Evolutionary conservation across 2,329 filamentous ascomycete genomes (phyloP), one percentile per base, ranked within the genome.

Genomic region (Trichophaea hybrida): DNA sequence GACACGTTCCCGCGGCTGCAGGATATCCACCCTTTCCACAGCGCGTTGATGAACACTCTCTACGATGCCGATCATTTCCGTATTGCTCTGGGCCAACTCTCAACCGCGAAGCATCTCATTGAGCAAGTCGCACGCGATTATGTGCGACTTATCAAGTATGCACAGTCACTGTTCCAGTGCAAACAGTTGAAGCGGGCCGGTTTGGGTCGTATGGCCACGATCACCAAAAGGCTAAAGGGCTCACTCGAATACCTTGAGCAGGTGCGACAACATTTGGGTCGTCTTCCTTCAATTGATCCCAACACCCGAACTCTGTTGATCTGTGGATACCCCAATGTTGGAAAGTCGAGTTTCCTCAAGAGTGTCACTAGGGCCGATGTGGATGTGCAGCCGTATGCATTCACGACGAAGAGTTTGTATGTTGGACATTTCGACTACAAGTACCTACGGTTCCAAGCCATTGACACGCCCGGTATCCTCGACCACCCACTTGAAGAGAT

Each of bases 361-460:
- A 93, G 85, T 71, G 85, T 97, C 69, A 94, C 89, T 54, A 81
- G 90, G 68, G 93, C 93, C 65, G 93, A 98, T 76, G 91, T 96
- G 59, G 91, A 96, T 71, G 87, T 96, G 37, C 90, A 97, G 75
- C 91, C 93, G 17, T 98, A 97, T 72, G 94, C 93, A 57, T 98
- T 98, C 78, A 96, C 93, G 38, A 98, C 93, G 58, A 97, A 97
- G 80, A 89, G 84, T 68, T 78, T 98, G 69, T 98, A 96, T 71
- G 91, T 97, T 34, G 93, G 93, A 61, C 93, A 98, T 75, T 96
- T 97, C 72, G 89, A 95, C 75, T 94, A 94, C 78, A 95, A 95
- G 75, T 93, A 91, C 75, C 78, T 89, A 67, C 80, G 87, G 64
- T 89, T 89, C 75, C 86, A 90, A 75, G 90, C 89, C 33, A 96